Base-by-base conservation (phyloP, 441 rosid species). In the California macrophylla region DNA sequence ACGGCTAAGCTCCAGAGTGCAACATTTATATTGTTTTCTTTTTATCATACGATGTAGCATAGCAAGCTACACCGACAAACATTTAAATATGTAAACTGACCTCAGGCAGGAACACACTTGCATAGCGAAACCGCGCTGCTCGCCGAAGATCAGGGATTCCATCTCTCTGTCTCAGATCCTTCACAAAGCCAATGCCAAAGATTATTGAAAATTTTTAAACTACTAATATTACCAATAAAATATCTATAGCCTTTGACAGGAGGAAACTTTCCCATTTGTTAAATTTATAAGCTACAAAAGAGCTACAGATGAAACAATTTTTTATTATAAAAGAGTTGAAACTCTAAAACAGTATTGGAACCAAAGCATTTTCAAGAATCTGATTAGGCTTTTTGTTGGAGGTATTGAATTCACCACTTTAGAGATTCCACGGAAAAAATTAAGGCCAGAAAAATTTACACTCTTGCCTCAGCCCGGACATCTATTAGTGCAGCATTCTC, bases 401-500 rank as follows among this genome's bases (percentile, higher is more conserved):
- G 69, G n/a, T 67, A 40, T 21, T 65, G 32, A 18, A 64, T 68
- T 67, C 29, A 3, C 26, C 34, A 50, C 52, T 66, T 24, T 20
- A 38, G 50, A 61, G 3, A 66, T 60, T 26, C 9, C 56, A 78
- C 68, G 64, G 16, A 71, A 62, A 54, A 74, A 77, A 69, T 61
- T 25, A 61, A 71, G 74, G 77, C 77, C 70, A 68, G 71, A 80
- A 79, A 77, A 76, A 40, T 76, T 79, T 72, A 78, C 72, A 74
- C 70, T 81, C 99, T 90, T 87, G 90, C 99, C 89, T 94, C 97
- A 45, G 97, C 91, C 84, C 97, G 86, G 81, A 95, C 83, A 85
- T 95, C 98, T 60, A 95, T 80, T 62, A 95, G 92, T 25, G 88
- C 81, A 32, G 89, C 82, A 74, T 87, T 85, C 77, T 89, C 89